Evolutionary conservation across 768 basidiomycete species (phyloP), one percentile per base, ranked within the genome.

Genomic region (Sistotremastrum suecicum): DNA sequence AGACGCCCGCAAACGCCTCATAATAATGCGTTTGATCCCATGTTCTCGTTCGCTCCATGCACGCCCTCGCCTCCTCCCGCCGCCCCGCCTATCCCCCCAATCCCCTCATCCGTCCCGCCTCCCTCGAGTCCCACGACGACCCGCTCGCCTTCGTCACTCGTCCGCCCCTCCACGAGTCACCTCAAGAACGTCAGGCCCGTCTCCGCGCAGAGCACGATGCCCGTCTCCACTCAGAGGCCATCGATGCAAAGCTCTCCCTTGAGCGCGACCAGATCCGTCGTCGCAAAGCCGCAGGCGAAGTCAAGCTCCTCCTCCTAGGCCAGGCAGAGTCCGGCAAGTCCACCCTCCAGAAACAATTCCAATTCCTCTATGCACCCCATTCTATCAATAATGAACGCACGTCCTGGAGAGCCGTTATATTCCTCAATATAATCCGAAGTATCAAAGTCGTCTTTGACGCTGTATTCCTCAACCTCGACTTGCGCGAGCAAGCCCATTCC

Each of bases 261-360:
- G 86, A 89, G 55, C 71, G 76, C 47, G 80, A 82, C 58, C 70
- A 67, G 43, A 54, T 76, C 47, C 78, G 72, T 60, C 75, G 70
- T 57, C 72, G 67, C 42, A 84, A 75, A 60, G 71, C 76, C 53
- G 83, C 86, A 59, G 83, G 88, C 50, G 82, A 83, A 69, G 85
- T 80, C 42, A 53, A 85, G 80, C 62, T 84, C 38, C 63, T 85
- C n/a, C 69, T 86, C 46, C 70, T 84, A 37, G 83, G 83, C 36
- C 82, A 84, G 54, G 81, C 82, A 36, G 82, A 84, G 65, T 83
- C 78, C 41, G 81, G 80, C 53, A 83, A 84, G 57, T 78, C 78
- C 33, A 83, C 80, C 3, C 69, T 84, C 41, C 80, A 81, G 61
- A 83, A 83, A 57, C 82, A 82, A 56, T 83, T 81, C 53, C 82